Evolutionary conservation across 192 early-diverging fungal genomes (phyloP).

Genomic region (Chytriomyces sp.): DNA sequence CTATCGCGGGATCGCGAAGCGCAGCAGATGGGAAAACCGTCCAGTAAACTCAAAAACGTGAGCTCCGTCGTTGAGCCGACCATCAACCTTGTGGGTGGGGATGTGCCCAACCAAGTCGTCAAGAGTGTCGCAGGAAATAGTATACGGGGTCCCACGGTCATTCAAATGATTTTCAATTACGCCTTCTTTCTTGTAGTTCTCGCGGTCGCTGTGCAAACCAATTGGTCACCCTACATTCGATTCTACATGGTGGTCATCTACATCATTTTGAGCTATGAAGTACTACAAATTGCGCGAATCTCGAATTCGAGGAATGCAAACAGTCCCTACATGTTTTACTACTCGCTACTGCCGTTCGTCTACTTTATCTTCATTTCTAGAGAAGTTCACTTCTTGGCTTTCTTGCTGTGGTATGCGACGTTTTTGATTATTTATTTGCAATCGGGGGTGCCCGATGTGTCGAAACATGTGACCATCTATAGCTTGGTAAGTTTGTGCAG

Average conservation of each 20-base stretch:
- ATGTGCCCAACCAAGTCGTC: background rate
- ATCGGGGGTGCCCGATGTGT: constrained; percentile 36
- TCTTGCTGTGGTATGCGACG: constrained; percentile 46
- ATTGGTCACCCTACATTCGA: constrained; percentile 43
- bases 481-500: constrained; percentile 21
- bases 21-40: no score
- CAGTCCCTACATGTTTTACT: constrained; percentile 37
- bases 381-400: constrained; percentile 41
- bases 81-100: background rate
- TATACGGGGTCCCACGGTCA: constrained; percentile 39
- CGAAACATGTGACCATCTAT: constrained; percentile 35
- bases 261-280: constrained; percentile 7
- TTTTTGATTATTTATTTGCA: constrained; percentile 48
- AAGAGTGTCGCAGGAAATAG: constrained; percentile 23
- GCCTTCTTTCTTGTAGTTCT: constrained; percentile 38
- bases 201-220: constrained; percentile 22
- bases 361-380: constrained; percentile 43
- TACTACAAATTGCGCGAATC: constrained; percentile 37
- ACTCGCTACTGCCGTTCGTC: constrained; percentile 41
- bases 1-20: no score
- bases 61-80: background rate
- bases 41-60: background rate
- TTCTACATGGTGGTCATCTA: constrained; percentile 40
- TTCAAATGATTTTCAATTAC: constrained; percentile 44
- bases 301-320: constrained; percentile 15